These are phyloP conservation scores for Scalesia atractyloides DNA, from an alignment of 129 eudicot species.

Conservation along the genomic window DNA sequence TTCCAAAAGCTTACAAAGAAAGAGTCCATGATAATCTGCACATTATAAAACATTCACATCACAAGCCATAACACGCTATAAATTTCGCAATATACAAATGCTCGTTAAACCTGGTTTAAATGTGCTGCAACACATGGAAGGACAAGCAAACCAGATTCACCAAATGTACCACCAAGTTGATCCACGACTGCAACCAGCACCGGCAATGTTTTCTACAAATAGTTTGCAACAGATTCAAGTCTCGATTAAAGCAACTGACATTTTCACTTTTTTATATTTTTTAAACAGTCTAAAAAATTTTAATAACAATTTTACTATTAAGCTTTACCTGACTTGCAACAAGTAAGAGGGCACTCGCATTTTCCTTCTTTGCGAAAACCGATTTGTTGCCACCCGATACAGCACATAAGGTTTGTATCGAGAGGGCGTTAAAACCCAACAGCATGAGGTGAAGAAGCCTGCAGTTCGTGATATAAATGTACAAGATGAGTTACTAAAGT, in stretches of 20 bases:
- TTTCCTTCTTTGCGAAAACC: slow-evolving; percentile 62
- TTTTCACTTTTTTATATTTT: not conserved
- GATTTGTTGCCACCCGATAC: slow-evolving; percentile 76
- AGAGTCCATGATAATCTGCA: slow-evolving; percentile 91
- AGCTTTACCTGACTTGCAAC: slow-evolving; percentile 86
- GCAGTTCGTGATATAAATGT: slow-evolving; percentile 26
- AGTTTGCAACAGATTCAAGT: slow-evolving; percentile 16
- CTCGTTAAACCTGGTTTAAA: slow-evolving; percentile 66
- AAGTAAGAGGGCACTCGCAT: slow-evolving; percentile 69
- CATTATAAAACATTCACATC: not conserved
- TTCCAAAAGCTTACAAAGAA: slow-evolving; percentile 68
- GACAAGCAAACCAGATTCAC: slow-evolving; percentile 84
- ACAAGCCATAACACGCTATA: not conserved
- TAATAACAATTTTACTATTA: not conserved
- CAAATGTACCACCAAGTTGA: slow-evolving; percentile 87
- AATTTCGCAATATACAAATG: not conserved
- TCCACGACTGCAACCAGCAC: slow-evolving; percentile 90
- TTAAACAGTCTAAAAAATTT: not conserved
- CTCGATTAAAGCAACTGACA: slow-evolving; percentile 1
- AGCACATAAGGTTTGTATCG: slow-evolving; percentile 46
- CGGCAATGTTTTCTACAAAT: slow-evolving; percentile 85
- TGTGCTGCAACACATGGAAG: slow-evolving; percentile 98
- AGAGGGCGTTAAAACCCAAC: slow-evolving; percentile 66
- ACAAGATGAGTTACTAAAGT: slow-evolving; percentile 1
- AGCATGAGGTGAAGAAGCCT: slow-evolving; percentile 72